These are phyloP conservation scores for Coemansia sp. DNA, from an alignment of 192 early-diverging fungal species.

Conservation along the genomic window DNA sequence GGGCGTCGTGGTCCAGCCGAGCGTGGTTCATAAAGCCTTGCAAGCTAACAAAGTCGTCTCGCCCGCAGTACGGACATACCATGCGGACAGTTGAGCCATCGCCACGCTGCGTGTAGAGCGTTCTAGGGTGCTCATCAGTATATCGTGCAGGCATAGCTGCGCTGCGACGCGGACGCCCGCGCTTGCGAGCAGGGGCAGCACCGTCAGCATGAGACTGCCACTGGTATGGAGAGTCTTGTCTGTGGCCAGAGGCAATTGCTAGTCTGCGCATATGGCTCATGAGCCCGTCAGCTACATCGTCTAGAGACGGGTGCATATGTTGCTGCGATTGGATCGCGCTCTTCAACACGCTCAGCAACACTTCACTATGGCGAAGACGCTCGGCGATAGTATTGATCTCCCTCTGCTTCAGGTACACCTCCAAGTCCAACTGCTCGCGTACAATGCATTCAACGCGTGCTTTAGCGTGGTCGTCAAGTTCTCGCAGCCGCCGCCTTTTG, in stretches of 20 bases:
- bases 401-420: slow-evolving; percentile 68
- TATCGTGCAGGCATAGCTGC: slow-evolving; percentile 17
- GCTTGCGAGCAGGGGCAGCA: slow-evolving; percentile 1
- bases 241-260: slow-evolving; percentile 1
- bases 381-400: slow-evolving; percentile 63
- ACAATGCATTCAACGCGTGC: slow-evolving; percentile 57
- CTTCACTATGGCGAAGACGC: slow-evolving; percentile 63
- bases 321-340: slow-evolving; percentile 52
- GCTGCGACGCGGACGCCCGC: slow-evolving; percentile 25
- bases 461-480: slow-evolving; percentile 25
- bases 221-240: not conserved
- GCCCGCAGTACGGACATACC: slow-evolving; percentile 73
- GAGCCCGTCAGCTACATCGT: slow-evolving; percentile 23
- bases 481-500: slow-evolving; percentile 13
- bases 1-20: slow-evolving; percentile 66
- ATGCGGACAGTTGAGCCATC: slow-evolving; percentile 62
- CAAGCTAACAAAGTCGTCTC: slow-evolving; percentile 74
- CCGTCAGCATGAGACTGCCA: not conserved
- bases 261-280: slow-evolving; percentile 21
- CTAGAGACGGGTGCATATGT: slow-evolving; percentile 24
- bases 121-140: slow-evolving; percentile 1
- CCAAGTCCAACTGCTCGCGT: slow-evolving; percentile 75
- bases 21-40: slow-evolving; percentile 90
- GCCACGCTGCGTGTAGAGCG: slow-evolving; percentile 38
- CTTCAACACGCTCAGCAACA: slow-evolving; percentile 57